A percentile compares a stretch with the other conserved stretches of the same genome.
Evolutionary conservation across 148 eudicot species (phyloP).

Genomic region (Camellia japonica): DNA sequence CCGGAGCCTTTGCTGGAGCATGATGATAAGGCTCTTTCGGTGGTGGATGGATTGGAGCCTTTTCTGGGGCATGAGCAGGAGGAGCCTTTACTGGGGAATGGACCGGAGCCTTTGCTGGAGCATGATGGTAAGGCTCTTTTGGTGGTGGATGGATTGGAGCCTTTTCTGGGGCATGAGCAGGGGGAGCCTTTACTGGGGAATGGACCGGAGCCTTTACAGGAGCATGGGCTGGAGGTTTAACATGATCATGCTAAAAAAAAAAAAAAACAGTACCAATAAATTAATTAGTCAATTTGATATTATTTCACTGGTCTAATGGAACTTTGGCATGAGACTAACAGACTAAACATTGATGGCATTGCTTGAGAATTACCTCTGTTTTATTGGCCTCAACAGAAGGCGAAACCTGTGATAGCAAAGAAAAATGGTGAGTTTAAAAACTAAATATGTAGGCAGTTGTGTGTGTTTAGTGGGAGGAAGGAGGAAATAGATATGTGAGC

Average conservation of each 20-base stretch:
- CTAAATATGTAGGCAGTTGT: too few species aligned
- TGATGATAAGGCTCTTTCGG: not conserved
- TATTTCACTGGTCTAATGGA: not conserved
- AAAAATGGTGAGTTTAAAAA: not conserved
- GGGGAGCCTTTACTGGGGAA: not conserved
- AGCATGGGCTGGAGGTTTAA: not conserved
- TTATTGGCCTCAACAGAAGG: not conserved
- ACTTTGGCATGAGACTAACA: too few species aligned
- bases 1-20: not conserved
- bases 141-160: not conserved
- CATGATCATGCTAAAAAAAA: not conserved
- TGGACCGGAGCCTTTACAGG: not conserved
- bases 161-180: not conserved
- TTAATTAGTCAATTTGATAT: not conserved
- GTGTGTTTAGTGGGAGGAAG: too few species aligned
- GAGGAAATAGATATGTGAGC: too few species aligned
- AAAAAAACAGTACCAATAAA: not conserved
- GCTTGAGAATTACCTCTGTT: not conserved
- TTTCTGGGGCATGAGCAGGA: not conserved
- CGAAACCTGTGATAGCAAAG: not conserved
- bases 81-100: conserved; percentile 6
- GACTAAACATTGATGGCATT: too few species aligned
- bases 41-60: not conserved
- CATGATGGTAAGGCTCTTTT: not conserved
- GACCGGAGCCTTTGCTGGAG: not conserved